Base-by-base conservation (phyloP, 768 basidiomycete species). In the Serendipita vermifera region DNA sequence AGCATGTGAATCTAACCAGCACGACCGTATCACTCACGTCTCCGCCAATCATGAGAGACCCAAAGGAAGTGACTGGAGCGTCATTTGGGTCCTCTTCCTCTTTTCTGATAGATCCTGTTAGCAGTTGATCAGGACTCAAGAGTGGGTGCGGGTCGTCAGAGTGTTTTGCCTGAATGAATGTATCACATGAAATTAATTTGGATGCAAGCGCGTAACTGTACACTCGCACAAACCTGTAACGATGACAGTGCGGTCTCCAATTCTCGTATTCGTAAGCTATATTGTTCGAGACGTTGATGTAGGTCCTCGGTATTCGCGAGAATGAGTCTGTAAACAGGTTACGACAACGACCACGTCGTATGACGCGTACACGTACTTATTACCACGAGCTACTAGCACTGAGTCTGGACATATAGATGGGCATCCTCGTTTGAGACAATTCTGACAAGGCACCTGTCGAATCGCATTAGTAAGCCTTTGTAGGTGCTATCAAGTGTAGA, bases 371-470 rank as follows among this genome's bases (percentile, higher is more conserved):
- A 57, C 71, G 20, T 51, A 72, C 76, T 77, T 74, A 56, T 79
- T 80, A n/a, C 78, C 77, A 63, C 77, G 82, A 20, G 79, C 82
- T 22, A 59, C 38, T 15, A 53, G 55, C 60, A 40, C 60, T 82
- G 85, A 85, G 56, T 82, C 78, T n/a, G 85, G 85, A 68, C 85
- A 88, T 57, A 87, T 82, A 15, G 78, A 71, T 22, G 78, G 79
- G 63, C 84, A 87, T 32, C 85, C 85, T 63, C 85, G 73, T 57
- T 82, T 81, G 22, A 77, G 77, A 64, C 86, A 88, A 65, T 80
- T 86, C 67, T 82, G 81, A 68, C 85, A 88, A 9, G 85, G 85
- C 32, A 86, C 74, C 83, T 87, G 61, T 24, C 56, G 26, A 36
- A n/a, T n/a, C 35, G 24, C 24, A n/a, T 29, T n/a, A 9, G 46